A percentile compares a stretch with the other conserved stretches of the same genome.
Evolutionary conservation across 768 basidiomycete species (phyloP).

Genomic region (Lactifluus volemus): DNA sequence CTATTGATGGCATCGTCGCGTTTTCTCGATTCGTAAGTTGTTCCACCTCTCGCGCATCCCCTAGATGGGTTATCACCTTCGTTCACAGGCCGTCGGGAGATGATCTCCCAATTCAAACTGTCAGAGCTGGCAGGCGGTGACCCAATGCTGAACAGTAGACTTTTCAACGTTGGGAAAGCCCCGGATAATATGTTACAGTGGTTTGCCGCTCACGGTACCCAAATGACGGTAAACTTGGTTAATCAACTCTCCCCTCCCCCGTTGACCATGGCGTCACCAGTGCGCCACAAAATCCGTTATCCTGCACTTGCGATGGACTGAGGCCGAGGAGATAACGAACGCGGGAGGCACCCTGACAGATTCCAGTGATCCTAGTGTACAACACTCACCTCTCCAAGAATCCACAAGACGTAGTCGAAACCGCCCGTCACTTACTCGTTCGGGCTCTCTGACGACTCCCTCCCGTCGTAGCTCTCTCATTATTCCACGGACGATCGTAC

Average conservation of each 20-base stretch:
- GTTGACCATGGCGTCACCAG: conserved; percentile 30
- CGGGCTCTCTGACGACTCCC: conserved; percentile 41
- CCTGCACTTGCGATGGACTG: conserved; percentile 80
- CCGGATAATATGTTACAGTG: conserved; percentile 90
- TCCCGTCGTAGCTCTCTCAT: conserved; percentile 29
- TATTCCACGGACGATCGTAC: conserved; percentile 15
- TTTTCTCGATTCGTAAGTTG: conserved; percentile 79
- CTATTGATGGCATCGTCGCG: conserved; percentile 88
- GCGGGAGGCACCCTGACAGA: conserved; percentile 12
- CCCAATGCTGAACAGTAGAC: conserved; percentile 52
- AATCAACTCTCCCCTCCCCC: not conserved
- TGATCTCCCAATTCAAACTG: conserved; percentile 88
- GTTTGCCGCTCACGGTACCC: conserved; percentile 85
- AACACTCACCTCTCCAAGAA: conserved; percentile 21
- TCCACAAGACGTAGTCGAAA: conserved; percentile 31
- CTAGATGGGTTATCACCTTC: not conserved
- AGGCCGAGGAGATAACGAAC: conserved; percentile 37
- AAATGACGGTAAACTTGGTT: conserved; percentile 65
- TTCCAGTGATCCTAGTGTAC: conserved; percentile 19
- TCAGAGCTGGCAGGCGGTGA: conserved; percentile 66
- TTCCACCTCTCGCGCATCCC: not conserved
- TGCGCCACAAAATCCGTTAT: conserved; percentile 86
- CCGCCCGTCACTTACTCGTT: conserved; percentile 45
- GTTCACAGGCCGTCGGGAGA: conserved; percentile 54
- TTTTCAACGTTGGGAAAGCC: conserved; percentile 71